Evolutionary conservation across 495 filamentous ascomycete species (phyloP).

Genomic region (Melanomma pulvis-pyrius): DNA sequence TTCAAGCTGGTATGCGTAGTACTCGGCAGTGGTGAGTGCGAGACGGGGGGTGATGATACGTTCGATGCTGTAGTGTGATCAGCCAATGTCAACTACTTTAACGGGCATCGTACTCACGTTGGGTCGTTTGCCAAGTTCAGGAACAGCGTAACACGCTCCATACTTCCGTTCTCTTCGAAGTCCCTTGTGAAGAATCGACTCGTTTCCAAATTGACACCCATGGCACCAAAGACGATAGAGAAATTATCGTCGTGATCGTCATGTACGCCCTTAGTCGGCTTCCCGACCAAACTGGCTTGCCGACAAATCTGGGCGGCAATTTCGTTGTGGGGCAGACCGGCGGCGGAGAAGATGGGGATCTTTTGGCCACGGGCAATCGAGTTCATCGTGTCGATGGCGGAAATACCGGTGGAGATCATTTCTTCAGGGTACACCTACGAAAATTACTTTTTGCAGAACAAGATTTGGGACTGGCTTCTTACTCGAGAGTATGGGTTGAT

Average conservation of each 20-base stretch:
- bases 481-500: conserved; percentile 99
- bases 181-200: conserved; percentile 97
- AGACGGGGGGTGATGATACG: conserved; percentile 99
- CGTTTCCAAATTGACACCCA: conserved; percentile 99
- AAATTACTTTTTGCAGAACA: conserved; percentile 24
- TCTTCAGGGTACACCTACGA: conserved; percentile 93
- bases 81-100: conserved; percentile 9
- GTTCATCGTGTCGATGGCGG: conserved; percentile 99
- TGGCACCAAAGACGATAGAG: conserved; percentile 97
- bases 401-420: conserved; percentile 99
- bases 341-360: conserved; percentile 98
- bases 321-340: conserved; percentile 98
- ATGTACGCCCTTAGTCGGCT: conserved; percentile 91
- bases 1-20: conserved; percentile 99
- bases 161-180: conserved; percentile 98
- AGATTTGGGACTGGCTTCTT: conserved; percentile 39
- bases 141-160: conserved; percentile 97
- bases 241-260: conserved; percentile 99
- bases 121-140: conserved; percentile 98
- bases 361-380: conserved; percentile 99
- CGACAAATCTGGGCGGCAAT: conserved; percentile 97
- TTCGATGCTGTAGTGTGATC: conserved; percentile 71
- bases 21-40: conserved; percentile 96
- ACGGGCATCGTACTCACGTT: conserved; percentile 64
- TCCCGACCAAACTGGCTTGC: conserved; percentile 88